These are phyloP conservation scores for Geranium brycei DNA, from an alignment of 345 rosid genomes.

Conservation along the genomic window DNA sequence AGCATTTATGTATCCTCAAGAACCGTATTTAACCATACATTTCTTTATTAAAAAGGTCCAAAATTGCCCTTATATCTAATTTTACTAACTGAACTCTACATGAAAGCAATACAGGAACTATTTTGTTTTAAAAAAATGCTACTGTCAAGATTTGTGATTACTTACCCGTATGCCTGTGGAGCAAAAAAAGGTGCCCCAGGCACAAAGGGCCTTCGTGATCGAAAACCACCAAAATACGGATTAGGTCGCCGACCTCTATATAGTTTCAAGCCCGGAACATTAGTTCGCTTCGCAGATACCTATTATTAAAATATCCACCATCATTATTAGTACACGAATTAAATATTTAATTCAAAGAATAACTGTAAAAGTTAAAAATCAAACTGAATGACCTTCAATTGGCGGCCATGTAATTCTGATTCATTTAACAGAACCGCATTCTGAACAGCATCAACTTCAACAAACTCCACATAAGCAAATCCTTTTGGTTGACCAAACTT, in stretches of 20 bases:
- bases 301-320: constrained; percentile 14
- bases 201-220: constrained; percentile 76
- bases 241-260: constrained; percentile 77
- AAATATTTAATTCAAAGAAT: not conserved
- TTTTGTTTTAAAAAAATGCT: no score
- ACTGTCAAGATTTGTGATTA: constrained; percentile 3
- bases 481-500: constrained; percentile 99
- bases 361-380: not conserved
- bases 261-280: constrained; percentile 89
- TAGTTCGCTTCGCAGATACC: constrained; percentile 97
- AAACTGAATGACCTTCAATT: constrained; percentile 51
- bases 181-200: constrained; percentile 53
- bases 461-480: constrained; percentile 95
- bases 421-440: constrained; percentile 89
- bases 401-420: constrained; percentile 95
- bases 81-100: not conserved
- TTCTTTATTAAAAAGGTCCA: no score
- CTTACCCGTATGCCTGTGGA: constrained; percentile 75
- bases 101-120: constrained; percentile 1
- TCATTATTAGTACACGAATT: constrained; percentile 1
- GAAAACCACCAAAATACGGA: constrained; percentile 42
- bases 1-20: no score
- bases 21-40: no score
- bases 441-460: constrained; percentile 86
- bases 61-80: no score